Conservation (phyloP, 495 filamentous ascomycete genomes). For the Annulohypoxylon maeteangense region DNA sequence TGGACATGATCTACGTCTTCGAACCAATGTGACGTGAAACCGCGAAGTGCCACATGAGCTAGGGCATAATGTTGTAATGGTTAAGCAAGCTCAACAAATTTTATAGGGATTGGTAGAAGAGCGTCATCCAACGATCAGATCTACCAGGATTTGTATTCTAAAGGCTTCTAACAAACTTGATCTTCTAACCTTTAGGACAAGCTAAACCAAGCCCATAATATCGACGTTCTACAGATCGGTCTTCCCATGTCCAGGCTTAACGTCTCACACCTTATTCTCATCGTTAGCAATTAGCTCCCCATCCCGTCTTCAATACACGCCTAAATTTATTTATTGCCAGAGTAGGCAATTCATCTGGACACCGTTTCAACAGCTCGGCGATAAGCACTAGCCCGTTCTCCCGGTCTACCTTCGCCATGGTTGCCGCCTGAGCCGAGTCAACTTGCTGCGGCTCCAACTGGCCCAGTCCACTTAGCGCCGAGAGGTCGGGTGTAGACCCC, state of each 20-base stretch:
- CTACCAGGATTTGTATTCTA: conserved; percentile 9
- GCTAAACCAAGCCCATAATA: not conserved
- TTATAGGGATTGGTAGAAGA: not conserved
- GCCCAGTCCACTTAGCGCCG: conserved; percentile 1
- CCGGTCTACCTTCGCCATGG: conserved; percentile 61
- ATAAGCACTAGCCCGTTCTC: conserved; percentile 73
- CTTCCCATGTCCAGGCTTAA: no score
- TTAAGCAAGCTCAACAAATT: not conserved
- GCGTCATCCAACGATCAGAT: conserved; percentile 1
- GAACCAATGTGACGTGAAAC: conserved; percentile 26
- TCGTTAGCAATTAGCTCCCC: conserved; percentile 48
- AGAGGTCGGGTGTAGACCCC: conserved; percentile 18
- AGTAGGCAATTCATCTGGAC: conserved; percentile 52
- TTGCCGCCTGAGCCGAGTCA: conserved; percentile 43
- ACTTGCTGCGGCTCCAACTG: conserved; percentile 52
- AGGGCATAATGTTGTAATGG: not conserved
- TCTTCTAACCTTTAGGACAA: not conserved
- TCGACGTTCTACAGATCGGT: not conserved
- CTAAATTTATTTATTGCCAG: conserved; percentile 49
- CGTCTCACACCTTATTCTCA: conserved; percentile 12
- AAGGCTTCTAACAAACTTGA: not conserved
- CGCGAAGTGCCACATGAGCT: not conserved
- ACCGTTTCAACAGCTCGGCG: conserved; percentile 65
- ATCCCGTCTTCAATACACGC: conserved; percentile 51
- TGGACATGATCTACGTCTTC: conserved; percentile 38